Evolutionary conservation across 164 flowering plant species (phyloP), one percentile per base, ranked within the genome.

Genomic region (Warburgia ugandensis): DNA sequence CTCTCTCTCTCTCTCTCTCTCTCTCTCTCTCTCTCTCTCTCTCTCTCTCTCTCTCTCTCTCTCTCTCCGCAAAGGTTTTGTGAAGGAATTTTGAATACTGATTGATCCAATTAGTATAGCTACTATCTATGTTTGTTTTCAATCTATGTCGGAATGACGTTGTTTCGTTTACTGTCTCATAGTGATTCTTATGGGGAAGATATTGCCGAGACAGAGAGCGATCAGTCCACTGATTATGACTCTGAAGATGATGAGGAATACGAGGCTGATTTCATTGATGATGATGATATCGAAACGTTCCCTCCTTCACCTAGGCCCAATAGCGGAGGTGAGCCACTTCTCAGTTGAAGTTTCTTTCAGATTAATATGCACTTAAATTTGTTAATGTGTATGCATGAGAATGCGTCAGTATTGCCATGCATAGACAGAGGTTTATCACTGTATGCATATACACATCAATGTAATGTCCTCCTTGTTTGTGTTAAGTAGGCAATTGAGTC

Each of bases 181-280:
- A 86, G 96, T 38, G 90, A 83, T 63, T 66, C 71, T 39, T 70
- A 53, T 68, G 91, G 85, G 20, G 90, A 80, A 38, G 88, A 80
- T 59, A 68, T 73, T 57, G 67, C 53, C 28, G 92, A 63, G 48
- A 64, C 77, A 6, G 94, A 77, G 21, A 45, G 76, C 4, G 95
- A 76, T 5, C 77, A 67, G 20, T 79, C 76, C 3, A 60, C 68
- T 36, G 77, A 74, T 3, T 71, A 38, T 59, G 78, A 71, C 43
- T 54, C 66, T 26, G 86, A 80, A 33, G 73, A 66, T 16, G 78
- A 50, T 13, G 38, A 53, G 25, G 48, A 72, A 19, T 80, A 68
- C 63, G 85, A 69, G 3, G 74, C 68, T 22, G 84, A 68, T 52
- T 73, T 65, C 56, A 64, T 59, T 50, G 77, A 77, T 42, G 48